Base-by-base conservation (phyloP, 805 yeast genomes). In the Nakazawaea holstii region DNA sequence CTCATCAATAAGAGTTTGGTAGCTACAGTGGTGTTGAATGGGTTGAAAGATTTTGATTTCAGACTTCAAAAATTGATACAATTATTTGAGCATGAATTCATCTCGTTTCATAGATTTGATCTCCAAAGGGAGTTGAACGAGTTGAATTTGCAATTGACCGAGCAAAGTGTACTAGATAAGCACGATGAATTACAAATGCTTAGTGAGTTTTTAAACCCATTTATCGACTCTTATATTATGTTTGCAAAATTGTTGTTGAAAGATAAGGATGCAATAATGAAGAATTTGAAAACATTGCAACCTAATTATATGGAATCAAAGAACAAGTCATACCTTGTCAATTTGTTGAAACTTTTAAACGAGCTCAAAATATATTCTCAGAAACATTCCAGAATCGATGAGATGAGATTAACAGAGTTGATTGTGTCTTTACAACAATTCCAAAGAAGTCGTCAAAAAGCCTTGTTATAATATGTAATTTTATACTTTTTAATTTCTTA, bases 401-500 rank as follows among this genome's bases (percentile, higher is more conserved):
- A 29, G 24, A 6, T 8, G 13, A 17, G n/a, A 15, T 27, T 35
- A 7, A 41, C 9, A 10, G n/a, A 41, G 9, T 32, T 41, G 38
- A 32, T 41, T n/a, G 11, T 29, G 14, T 44, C 28, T 29, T 17
- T 44, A 32, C 10, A 28, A n/a, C 24, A 41, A 26, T 33, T 31
- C n/a, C 11, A 41, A 35, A 13, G 13, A 31, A 30, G n/a, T 39
- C 29, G 31, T 37, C 8, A n/a, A 26, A 50, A 41, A 15, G 8
- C 27, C 13, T 9, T 35, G 24, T 11, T 20, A 8, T 27, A 13
- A 10, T 14, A 42, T n/a, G 50, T 53, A 76, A 91, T 43, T 94
- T 83, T 64, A 92, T 94, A 15, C 94, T 85, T 70, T 94, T 98
- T 61, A 92, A 81, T 66, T 89, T 92, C 52, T 83, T 84, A 10